These are phyloP conservation scores for Gossypium raimondii DNA, from an alignment of 345 rosid species.

Conservation along the genomic window DNA sequence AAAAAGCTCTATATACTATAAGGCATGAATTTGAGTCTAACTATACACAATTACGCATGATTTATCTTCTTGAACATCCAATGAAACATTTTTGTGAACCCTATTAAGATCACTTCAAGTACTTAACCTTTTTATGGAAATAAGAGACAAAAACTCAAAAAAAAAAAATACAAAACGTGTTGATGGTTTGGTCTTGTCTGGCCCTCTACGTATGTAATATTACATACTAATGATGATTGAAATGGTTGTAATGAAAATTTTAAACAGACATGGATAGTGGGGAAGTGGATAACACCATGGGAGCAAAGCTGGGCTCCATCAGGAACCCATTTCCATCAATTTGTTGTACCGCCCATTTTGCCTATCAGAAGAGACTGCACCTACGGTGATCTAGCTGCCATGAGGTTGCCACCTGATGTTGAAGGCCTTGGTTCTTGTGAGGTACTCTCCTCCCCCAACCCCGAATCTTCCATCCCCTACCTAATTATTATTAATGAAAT, in stretches of 20 bases:
- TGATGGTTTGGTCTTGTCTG: too few species aligned
- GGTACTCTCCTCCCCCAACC: constrained; percentile 26
- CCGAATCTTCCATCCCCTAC: background rate
- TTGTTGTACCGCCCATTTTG: constrained; percentile 89
- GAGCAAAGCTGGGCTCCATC: constrained; percentile 94
- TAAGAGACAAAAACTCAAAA: too few species aligned
- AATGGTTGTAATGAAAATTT: background rate
- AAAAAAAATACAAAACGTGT: too few species aligned
- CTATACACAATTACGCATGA: too few species aligned
- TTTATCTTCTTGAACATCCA: too few species aligned
- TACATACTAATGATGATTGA: background rate
- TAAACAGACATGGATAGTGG: constrained; percentile 92
- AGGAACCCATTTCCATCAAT: constrained; percentile 96
- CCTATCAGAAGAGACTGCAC: constrained; percentile 75
- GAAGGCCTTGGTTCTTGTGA: constrained; percentile 92
- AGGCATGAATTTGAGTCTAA: too few species aligned
- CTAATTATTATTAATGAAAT: too few species aligned
- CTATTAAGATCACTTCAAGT: too few species aligned
- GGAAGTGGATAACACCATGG: constrained; percentile 89
- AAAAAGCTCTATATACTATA: too few species aligned
- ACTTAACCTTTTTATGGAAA: too few species aligned
- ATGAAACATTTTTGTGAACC: too few species aligned
- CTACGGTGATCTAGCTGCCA: constrained; percentile 93
- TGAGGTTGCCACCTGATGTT: constrained; percentile 83
- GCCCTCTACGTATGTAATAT: background rate